Conservation (phyloP, 257 asterid species). For the Solanum neorickii region DNA sequence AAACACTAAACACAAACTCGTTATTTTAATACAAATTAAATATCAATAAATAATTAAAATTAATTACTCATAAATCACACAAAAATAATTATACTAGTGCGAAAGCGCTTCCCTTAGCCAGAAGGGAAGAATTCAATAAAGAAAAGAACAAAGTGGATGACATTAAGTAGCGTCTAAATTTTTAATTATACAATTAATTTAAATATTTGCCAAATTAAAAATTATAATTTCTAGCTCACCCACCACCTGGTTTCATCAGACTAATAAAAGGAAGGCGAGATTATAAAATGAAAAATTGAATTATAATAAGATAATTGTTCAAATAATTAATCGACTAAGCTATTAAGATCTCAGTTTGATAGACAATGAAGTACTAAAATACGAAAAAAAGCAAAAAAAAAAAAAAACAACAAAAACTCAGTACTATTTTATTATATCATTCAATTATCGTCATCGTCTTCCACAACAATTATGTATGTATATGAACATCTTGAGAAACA, state of each 20-base stretch:
- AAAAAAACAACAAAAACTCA: background rate
- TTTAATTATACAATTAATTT: background rate
- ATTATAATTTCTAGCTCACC: background rate
- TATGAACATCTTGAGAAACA: background rate
- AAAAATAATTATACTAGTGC: background rate
- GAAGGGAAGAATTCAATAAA: background rate
- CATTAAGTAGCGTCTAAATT: background rate
- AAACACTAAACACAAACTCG: background rate
- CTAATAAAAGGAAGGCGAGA: background rate
- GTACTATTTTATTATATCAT: background rate
- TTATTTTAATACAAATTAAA: background rate
- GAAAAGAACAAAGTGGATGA: background rate
- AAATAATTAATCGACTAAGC: background rate
- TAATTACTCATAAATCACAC: no score
- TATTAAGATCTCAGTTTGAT: no score
- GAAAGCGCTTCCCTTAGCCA: background rate
- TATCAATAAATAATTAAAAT: background rate
- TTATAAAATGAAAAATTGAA: background rate
- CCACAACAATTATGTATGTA: background rate
- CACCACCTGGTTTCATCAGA: background rate
- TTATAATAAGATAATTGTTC: fast-evolving
- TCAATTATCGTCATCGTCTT: background rate
- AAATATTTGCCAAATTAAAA: background rate
- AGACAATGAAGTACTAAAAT: no score
- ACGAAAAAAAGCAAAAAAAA: background rate